Evolutionary conservation across 768 basidiomycete species (phyloP).

Genomic region (Cystobasidiopsis lactophilus): DNA sequence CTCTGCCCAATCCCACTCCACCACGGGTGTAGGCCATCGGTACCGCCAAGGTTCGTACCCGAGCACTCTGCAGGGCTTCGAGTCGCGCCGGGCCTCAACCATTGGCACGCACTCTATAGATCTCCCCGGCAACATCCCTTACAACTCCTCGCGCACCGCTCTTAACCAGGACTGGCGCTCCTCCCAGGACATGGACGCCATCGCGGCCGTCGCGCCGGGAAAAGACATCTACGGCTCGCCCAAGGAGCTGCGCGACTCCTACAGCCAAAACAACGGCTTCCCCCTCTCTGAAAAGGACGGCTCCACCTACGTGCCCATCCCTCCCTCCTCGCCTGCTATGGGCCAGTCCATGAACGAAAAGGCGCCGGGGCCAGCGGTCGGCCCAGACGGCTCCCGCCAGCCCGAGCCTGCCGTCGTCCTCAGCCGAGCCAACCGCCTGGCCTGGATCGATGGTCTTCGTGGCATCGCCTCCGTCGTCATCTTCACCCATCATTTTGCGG

Average conservation of each 20-base stretch:
- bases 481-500: slow-evolving; percentile 22
- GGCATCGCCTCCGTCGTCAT: slow-evolving; percentile 22
- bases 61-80: slow-evolving; percentile 12
- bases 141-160: slow-evolving; percentile 21
- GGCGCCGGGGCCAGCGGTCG: neutral
- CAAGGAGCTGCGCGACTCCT: slow-evolving; percentile 10
- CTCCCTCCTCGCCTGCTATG: slow-evolving; percentile 17
- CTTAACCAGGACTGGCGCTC: slow-evolving; percentile 21
- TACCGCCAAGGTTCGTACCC: slow-evolving; percentile 5
- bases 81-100: slow-evolving; percentile 19
- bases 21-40: neutral
- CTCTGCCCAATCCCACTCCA: slow-evolving; percentile 10
- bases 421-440: slow-evolving; percentile 19
- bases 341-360: slow-evolving; percentile 8
- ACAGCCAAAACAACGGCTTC: slow-evolving; percentile 2
- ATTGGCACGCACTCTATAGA: slow-evolving; percentile 17
- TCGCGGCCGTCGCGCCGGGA: slow-evolving; percentile 16
- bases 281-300: slow-evolving; percentile 1
- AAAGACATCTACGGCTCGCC: slow-evolving; percentile 9
- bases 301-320: slow-evolving; percentile 14
- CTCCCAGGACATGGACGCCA: slow-evolving; percentile 18
- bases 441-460: slow-evolving; percentile 22
- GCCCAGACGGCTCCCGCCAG: slow-evolving; percentile 2
- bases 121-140: slow-evolving; percentile 11
- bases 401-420: slow-evolving; percentile 17